These are phyloP conservation scores for Solanum ossicruentum DNA, from an alignment of 257 asterid genomes.

Conservation along the genomic window DNA sequence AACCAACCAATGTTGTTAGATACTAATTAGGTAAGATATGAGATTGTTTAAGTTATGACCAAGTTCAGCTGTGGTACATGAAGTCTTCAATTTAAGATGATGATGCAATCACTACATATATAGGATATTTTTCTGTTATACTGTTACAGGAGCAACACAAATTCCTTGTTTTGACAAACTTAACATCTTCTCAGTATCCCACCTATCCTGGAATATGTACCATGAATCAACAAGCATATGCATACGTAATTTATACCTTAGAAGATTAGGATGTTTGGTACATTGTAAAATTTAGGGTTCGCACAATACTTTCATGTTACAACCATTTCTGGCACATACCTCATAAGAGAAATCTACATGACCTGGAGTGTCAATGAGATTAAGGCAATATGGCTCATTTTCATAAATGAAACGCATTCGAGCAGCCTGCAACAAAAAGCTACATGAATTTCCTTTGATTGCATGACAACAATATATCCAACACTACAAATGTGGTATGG, in stretches of 20 bases:
- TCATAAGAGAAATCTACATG: constrained; percentile 99
- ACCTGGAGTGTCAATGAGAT: constrained; percentile 97
- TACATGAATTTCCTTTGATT: neutral
- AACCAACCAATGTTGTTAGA: neutral
- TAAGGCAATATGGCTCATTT: constrained; percentile 74
- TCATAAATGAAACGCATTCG: constrained; percentile 77
- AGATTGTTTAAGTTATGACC: neutral
- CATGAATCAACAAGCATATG: neutral
- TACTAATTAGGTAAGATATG: neutral
- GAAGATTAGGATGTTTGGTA: neutral
- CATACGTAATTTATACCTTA: neutral
- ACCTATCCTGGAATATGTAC: neutral
- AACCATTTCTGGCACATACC: constrained; percentile 29
- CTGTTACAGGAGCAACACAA: neutral
- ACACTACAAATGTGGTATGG: neutral
- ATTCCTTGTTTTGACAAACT: neutral
- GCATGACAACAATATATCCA: neutral
- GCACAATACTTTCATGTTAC: neutral
- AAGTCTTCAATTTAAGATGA: neutral
- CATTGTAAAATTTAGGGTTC: neutral
- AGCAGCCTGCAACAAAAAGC: constrained; percentile 58
- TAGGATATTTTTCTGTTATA: neutral
- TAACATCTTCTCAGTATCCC: neutral
- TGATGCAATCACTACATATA: neutral
- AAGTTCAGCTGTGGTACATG: neutral